Evolutionary conservation across 352 stramenopile species (phyloP), one percentile per base, ranked within the genome.

Genomic region (Aphanomyces stellatus): DNA sequence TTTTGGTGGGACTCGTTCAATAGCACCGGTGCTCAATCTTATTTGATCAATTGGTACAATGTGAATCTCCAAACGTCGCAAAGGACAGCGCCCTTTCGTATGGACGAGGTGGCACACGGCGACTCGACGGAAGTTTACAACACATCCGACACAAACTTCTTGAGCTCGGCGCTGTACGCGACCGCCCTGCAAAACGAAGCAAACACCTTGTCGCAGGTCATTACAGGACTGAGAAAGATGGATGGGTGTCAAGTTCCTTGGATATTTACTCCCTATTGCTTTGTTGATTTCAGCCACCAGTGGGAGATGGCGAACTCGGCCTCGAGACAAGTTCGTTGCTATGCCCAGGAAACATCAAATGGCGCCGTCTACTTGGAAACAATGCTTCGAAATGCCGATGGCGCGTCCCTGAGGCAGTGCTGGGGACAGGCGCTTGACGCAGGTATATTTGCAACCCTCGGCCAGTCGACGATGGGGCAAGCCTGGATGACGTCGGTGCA

Each of bases 1-100:
- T 59, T 67, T 37, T 59, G 41, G 40, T 67, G 60, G 60, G 46
- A 27, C 10, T 57, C 24, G n/a, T 46, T 46, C n/a, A 57, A 67
- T 27, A n/a, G 17, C 13, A 56, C 57, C 5, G 43, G 57, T 0
- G 8, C 22, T 19, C 57, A 55, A 6, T 13, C 40, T 24, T 67
- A 40, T 28, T 33, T 67, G 25, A 13, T 40, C 40, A 57, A 4
- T 19, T 67, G 60, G 60, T 49, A 41, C 33, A 67, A 57, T 25
- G 28, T 40, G 22, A 11, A 67, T 11, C 41, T 67, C 25, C n/a
- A 48, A 30, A 22, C 27, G n/a, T 27, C 31, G n/a, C 11, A 46
- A 31, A 19, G 27, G 30, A 28, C 27, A 10, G 10, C 41, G n/a
- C 5, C 31, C 1, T 1, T 37, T 33, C n/a, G 8, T 15, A 15